These are phyloP conservation scores for Annulohypoxylon truncatum DNA, from an alignment of 2,329 filamentous ascomycete species.

Conservation along the genomic window DNA sequence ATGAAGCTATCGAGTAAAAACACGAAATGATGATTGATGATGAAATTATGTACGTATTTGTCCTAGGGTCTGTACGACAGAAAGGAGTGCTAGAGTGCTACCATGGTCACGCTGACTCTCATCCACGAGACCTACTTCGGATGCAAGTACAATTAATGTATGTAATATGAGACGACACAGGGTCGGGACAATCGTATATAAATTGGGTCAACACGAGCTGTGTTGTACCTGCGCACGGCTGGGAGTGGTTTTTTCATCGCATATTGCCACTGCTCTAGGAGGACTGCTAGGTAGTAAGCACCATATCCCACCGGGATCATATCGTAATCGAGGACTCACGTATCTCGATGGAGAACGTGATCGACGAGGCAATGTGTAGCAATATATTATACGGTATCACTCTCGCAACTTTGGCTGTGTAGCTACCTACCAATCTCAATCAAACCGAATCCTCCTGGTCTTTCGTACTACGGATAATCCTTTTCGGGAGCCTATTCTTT, in stretches of 20 bases:
- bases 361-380: conserved; percentile 7
- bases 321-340: conserved; percentile 9
- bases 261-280: neutral
- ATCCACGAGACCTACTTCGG: conserved; percentile 17
- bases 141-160: conserved; percentile 21
- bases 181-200: neutral
- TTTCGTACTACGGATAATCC: neutral
- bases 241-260: neutral
- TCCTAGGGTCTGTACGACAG: neutral
- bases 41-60: neutral
- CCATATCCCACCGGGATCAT: neutral
- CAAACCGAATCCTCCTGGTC: neutral
- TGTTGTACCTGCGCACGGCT: conserved; percentile 18
- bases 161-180: conserved; percentile 11
- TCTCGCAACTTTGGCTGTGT: neutral
- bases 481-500: neutral
- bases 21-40: conserved; percentile 25
- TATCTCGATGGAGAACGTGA: conserved; percentile 4
- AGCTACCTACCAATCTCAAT: neutral
- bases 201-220: conserved; percentile 25
- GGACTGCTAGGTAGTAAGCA: neutral
- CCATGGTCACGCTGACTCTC: conserved; percentile 11
- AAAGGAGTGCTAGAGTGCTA: neutral
- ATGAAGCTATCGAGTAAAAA: conserved; percentile 35
- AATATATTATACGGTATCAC: neutral